These are phyloP conservation scores for Taphrina pruni DNA, from an alignment of 1,139 yeast genomes.

Conservation along the genomic window DNA sequence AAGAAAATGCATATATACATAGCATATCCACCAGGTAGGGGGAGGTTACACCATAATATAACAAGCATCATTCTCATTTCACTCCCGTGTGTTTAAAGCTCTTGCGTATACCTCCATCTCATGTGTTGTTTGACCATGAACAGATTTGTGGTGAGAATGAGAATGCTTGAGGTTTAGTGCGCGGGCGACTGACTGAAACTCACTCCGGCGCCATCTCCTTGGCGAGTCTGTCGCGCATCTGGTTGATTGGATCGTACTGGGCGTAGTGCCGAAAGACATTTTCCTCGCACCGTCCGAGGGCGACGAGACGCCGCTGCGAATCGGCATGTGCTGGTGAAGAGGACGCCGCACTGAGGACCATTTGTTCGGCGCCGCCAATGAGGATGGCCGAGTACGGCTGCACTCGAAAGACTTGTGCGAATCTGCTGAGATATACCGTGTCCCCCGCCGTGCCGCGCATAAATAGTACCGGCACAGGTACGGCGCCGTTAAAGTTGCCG, in stretches of 20 bases:
- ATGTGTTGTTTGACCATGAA: no score
- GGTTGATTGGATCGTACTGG: slow-evolving; percentile 27
- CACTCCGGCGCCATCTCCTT: slow-evolving; percentile 12
- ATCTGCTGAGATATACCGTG: slow-evolving; percentile 18
- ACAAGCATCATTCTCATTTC: not conserved
- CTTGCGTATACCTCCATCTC: no score
- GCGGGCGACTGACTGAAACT: no score
- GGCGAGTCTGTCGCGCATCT: slow-evolving; percentile 23
- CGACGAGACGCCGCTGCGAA: not conserved
- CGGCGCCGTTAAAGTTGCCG: slow-evolving; percentile 23
- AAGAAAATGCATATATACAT: slow-evolving; percentile 8
- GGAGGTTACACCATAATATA: slow-evolving; percentile 1
- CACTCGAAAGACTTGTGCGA: slow-evolving; percentile 10
- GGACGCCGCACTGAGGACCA: slow-evolving; percentile 21
- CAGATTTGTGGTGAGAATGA: no score
- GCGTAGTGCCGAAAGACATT: slow-evolving; percentile 29
- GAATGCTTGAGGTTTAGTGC: no score
- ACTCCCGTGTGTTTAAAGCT: no score
- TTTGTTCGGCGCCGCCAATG: slow-evolving; percentile 24
- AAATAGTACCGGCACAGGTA: slow-evolving; percentile 21
- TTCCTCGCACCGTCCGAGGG: slow-evolving; percentile 31
- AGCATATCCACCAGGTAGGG: not conserved
- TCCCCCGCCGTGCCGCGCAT: slow-evolving; percentile 5
- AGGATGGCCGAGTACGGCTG: slow-evolving; percentile 18
- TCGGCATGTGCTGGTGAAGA: not conserved